These are phyloP conservation scores for Monosporascus cannonballus DNA, from an alignment of 2,329 filamentous ascomycete genomes.

Conservation along the genomic window DNA sequence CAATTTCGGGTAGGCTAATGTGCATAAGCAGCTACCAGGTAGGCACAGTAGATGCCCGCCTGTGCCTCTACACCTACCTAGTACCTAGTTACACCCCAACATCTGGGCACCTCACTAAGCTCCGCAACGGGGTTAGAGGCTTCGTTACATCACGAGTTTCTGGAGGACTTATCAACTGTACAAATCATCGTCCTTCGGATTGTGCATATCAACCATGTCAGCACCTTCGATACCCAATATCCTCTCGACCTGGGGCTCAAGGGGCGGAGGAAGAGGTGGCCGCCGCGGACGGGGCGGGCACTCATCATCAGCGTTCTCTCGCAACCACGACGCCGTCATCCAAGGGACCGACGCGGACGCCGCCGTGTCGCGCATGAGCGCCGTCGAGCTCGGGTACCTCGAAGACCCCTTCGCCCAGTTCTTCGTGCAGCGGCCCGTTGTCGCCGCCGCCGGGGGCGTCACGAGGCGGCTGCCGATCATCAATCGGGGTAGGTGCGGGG, in stretches of 20 bases:
- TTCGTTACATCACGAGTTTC: background rate
- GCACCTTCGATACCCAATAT: conserved; percentile 75
- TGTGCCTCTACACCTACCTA: too few relatives aligned
- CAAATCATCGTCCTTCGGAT: conserved; percentile 3
- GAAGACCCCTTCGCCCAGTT: conserved; percentile 70
- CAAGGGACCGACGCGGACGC: conserved; percentile 92
- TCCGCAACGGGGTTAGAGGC: background rate
- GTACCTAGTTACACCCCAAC: too few relatives aligned
- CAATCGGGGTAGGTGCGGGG: conserved; percentile 66
- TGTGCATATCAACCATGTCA: conserved; percentile 47
- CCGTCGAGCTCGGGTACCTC: conserved; percentile 79
- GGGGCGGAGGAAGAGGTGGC: conserved; percentile 35
- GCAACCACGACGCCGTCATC: conserved; percentile 64
- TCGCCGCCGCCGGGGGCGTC: conserved; percentile 31
- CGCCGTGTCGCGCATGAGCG: conserved; percentile 80
- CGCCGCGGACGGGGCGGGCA: conserved; percentile 21
- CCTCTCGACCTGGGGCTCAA: conserved; percentile 48
- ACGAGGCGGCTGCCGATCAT: conserved; percentile 79
- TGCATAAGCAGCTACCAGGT: too few relatives aligned
- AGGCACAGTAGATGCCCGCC: too few relatives aligned
- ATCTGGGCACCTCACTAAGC: background rate
- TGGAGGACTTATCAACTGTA: conserved; percentile 3
- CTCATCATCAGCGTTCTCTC: conserved; percentile 11
- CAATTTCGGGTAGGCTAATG: too few relatives aligned
- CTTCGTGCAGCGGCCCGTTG: conserved; percentile 49